Percentiles rank a stretch among this genome's conserved stretches.
These are phyloP conservation scores for Eurotiales sp. DNA, from an alignment of 2,329 filamentous ascomycete genomes.

Conservation along the genomic window DNA sequence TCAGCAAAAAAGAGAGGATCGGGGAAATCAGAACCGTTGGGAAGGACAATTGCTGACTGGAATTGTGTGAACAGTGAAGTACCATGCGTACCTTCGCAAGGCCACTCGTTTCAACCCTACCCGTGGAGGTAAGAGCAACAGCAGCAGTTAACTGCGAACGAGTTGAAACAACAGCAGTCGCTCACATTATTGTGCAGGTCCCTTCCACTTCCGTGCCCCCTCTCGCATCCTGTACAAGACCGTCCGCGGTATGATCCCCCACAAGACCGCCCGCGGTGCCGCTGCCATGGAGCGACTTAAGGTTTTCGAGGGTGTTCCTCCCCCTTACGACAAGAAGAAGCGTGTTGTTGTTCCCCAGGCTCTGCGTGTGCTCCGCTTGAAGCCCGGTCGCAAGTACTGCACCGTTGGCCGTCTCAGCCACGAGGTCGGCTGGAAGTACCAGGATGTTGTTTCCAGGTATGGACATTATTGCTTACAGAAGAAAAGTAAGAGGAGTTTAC, in stretches of 20 bases:
- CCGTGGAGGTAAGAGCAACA: constrained; percentile 73
- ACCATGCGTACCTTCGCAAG: constrained; percentile 99
- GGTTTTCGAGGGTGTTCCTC: constrained; percentile 99
- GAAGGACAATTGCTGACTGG: too few species aligned
- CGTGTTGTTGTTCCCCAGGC: constrained; percentile 99
- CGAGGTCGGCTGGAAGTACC: constrained; percentile 99
- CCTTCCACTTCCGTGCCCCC: constrained; percentile 99
- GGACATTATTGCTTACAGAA: constrained; percentile 28
- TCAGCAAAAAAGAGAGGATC: constrained; percentile 11
- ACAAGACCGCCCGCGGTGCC: constrained; percentile 98
- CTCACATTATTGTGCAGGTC: constrained; percentile 55
- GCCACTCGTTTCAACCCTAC: constrained; percentile 99
- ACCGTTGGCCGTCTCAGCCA: constrained; percentile 95
- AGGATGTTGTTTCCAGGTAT: constrained; percentile 96
- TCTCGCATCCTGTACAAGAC: constrained; percentile 99
- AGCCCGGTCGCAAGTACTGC: constrained; percentile 99
- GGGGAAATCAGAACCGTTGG: too few species aligned
- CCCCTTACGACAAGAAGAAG: constrained; percentile 99
- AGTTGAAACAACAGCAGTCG: too few species aligned
- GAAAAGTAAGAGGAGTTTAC: not conserved
- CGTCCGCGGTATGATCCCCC: constrained; percentile 99
- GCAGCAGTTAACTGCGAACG: not conserved
- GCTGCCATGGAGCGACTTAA: constrained; percentile 97
- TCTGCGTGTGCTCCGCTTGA: constrained; percentile 89
- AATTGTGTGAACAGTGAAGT: constrained; percentile 73